Evolutionary conservation across 2,329 filamentous ascomycete species (phyloP).

Genomic region (Zymoseptoria pseudotritici): DNA sequence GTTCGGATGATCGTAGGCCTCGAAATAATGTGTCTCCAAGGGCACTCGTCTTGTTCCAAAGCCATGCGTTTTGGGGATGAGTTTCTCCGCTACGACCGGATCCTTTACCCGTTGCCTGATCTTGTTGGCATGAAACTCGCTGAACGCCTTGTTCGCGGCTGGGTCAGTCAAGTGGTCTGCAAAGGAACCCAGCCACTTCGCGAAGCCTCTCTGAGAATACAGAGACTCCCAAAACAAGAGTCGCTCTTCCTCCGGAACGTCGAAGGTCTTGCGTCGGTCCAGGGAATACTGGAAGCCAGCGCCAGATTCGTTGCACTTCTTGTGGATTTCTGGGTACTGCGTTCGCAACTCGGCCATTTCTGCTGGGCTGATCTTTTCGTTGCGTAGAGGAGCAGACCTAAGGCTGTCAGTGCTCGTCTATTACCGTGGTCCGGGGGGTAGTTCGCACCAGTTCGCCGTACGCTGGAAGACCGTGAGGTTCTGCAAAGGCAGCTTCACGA

Average conservation of each 20-base stretch:
- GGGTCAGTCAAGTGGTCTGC: constrained; percentile 31
- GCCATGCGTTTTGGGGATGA: constrained; percentile 47
- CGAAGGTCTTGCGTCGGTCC: constrained; percentile 39
- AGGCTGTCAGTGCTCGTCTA: not conserved
- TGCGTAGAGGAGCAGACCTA: constrained; percentile 21
- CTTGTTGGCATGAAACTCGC: constrained; percentile 41
- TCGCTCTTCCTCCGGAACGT: constrained; percentile 34
- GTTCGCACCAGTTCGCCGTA: constrained; percentile 48
- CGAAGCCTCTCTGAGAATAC: constrained; percentile 31
- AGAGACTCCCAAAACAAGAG: constrained; percentile 37
- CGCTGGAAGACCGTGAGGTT: constrained; percentile 55
- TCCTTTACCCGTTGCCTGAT: constrained; percentile 37
- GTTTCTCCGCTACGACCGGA: constrained; percentile 39
- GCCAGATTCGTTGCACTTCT: constrained; percentile 31
- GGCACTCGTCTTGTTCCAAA: constrained; percentile 19
- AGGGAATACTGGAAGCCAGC: constrained; percentile 28
- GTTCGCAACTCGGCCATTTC: constrained; percentile 19
- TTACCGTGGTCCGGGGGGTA: not conserved
- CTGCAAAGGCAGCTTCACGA: constrained; percentile 21
- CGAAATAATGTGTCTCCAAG: constrained; percentile 45
- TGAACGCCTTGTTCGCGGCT: constrained; percentile 35
- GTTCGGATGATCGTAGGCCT: constrained; percentile 40
- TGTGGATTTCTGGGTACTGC: constrained; percentile 25
- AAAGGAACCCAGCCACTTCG: constrained; percentile 37
- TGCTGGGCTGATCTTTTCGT: constrained; percentile 18